Base-by-base conservation (phyloP, 495 filamentous ascomycete species). In the Penicillium argentinense region DNA sequence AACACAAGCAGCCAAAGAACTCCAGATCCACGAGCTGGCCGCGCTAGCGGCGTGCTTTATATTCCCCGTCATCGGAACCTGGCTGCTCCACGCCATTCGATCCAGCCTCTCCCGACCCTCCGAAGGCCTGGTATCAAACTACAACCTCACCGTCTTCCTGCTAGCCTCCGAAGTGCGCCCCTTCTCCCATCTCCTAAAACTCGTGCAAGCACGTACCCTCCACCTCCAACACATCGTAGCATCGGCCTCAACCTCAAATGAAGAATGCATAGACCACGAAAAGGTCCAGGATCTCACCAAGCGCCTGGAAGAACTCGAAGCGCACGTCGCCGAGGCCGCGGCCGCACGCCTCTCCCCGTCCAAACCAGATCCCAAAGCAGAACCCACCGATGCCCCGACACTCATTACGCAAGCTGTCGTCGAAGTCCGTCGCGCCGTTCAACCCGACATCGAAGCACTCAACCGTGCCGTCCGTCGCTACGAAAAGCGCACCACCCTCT, bases 121-220 rank as follows among this genome's bases (percentile, higher is more conserved):
- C 0, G 90, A 93, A 63, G 87, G 89, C 2, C 72, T 95, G 11
- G 86, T 97, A 12, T 95, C 89, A 2, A 85, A 93, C 60, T 93
- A 89, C 66, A 95, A 96, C 65, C 77, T 98, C 39, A 90, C 86
- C n/a, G 88, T 97, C 50, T 97, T 97, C 66, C 71, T 96, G 9
- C 77, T 96, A 6, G 91, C 88, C 9, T 84, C 93, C 7, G 91
- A 97, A 62, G 65, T 97, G 14, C 81, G 85, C 2, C 93, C 95
- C 2, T 56, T 87, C 40, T 79, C 86, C 2, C 92, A 97, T 56
- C 68, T 91, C 22, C 79, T 96, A 45, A 87, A 83, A 59, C 78
- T 97, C 44, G 75, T 95, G 16, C 83, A 89, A 57, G 75, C 78
- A 11, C 81, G 88, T 14, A 95, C 89, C 1, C 63, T 93, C n/a